These are phyloP conservation scores for Metschnikowia amazonensis DNA, from an alignment of 805 yeast genomes.

Conservation along the genomic window DNA sequence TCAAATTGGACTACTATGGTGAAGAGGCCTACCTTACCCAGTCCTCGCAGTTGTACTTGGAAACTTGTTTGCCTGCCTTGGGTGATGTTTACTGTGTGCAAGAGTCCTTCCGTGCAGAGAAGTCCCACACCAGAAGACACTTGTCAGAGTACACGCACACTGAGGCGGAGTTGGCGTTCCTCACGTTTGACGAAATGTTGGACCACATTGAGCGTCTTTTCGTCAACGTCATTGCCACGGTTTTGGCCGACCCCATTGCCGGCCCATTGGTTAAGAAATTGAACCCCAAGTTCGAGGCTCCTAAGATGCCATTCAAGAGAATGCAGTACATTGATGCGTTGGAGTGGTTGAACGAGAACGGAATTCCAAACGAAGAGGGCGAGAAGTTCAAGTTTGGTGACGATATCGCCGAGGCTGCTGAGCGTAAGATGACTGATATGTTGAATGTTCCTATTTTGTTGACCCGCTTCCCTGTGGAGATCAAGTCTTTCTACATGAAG, in stretches of 20 bases:
- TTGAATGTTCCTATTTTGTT: constrained; percentile 90
- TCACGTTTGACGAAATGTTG: constrained; percentile 82
- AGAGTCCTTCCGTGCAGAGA: constrained; percentile 98
- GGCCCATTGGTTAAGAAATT: constrained; percentile 87
- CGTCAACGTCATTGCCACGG: constrained; percentile 64
- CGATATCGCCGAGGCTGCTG: constrained; percentile 99
- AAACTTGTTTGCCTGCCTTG: constrained; percentile 91
- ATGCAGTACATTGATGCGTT: constrained; percentile 88
- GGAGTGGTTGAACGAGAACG: constrained; percentile 95
- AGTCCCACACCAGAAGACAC: constrained; percentile 98
- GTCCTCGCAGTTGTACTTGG: constrained; percentile 93
- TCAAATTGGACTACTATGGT: constrained; percentile 90
- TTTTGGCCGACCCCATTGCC: constrained; percentile 85
- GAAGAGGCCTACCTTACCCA: constrained; percentile 96
- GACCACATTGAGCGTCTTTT: constrained; percentile 79
- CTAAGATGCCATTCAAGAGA: constrained; percentile 83
- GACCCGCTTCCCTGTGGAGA: constrained; percentile 92
- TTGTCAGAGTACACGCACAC: constrained; percentile 94
- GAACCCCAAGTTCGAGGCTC: constrained; percentile 87
- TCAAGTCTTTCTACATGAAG: constrained; percentile 98
- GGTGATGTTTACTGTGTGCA: constrained; percentile 98
- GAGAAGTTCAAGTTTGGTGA: constrained; percentile 93
- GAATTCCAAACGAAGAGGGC: constrained; percentile 91
- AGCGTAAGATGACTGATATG: constrained; percentile 95
- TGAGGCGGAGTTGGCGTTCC: constrained; percentile 89